Base-by-base conservation (phyloP, 2,329 filamentous ascomycete species). In the Colletotrichum camelliae region DNA sequence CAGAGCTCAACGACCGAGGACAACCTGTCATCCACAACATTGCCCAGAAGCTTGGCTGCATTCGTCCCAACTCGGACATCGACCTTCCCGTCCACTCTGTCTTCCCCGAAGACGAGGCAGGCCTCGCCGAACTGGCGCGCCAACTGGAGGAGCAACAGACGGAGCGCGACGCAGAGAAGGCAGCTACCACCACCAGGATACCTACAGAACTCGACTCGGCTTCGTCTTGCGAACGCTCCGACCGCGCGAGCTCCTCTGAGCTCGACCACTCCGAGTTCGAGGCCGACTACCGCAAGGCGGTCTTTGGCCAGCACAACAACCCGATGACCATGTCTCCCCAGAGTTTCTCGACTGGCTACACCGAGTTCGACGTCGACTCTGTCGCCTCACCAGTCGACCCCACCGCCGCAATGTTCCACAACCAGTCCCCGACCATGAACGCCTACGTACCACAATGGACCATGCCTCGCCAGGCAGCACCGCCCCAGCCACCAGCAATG, bases 1-100 rank as follows among this genome's bases (percentile, higher is more conserved):
- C 91, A 5, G 90, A 92, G 77, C 84, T 92, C 78, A 93, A 93
- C 81, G 91, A 92, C 77, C 87, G 90, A 68, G 91, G 91, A 39
- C 89, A 91, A 79, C 91, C 91, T 4, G 88, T 93, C 31, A 91
- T 93, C 70, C 91, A 93, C 84, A 90, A 93, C 81, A 93, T 93
- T 75, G 91, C 91, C 39, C 88, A 89, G 77, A 92, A 89, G 83
- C 89, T 93, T 33, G 91, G 91, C 62, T 93, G 91, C 85, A 91
- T 93, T 79, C 88, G 91, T 71, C 90, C 90, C 21, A 91, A 92
- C 79, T 89, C 88, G 80, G 91, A 93, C 79, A 87, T 90, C 81
- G 87, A 92, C 81, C 84, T 91, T 66, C 90, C 90, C 24, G 87
- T 89, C 27, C 88, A 91, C 77, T 88, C 89, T 3, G 86, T 91